Evolutionary conservation across 2,329 filamentous ascomycete species (phyloP), one percentile per base, ranked within the genome.

Genomic region (Fusarium palustre): DNA sequence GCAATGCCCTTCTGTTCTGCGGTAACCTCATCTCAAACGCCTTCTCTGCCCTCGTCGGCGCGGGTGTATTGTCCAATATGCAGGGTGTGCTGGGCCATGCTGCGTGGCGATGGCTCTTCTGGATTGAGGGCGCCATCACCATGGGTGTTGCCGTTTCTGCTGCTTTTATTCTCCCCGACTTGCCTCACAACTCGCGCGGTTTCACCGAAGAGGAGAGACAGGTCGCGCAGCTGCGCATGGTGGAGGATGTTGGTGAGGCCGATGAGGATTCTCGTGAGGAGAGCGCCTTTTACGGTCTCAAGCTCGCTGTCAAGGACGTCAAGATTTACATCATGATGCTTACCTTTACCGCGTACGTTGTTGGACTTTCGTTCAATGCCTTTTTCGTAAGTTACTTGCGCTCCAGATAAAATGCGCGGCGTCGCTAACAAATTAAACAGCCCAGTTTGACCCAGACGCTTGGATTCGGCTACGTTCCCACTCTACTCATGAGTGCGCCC

Each of bases 321-420:
- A 90, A 90, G 80, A 87, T 89, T 65, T 90, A 89, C 72, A 72
- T 90, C 63, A 86, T 90, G 85, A 89, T 88, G 83, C 57, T 90
- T 9, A 87, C 86, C 2, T 86, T 89, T 59, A 87, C 86, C 5
- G 85, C 87, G 5, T 89, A 89, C 64, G 86, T 89, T 10, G 81
- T 89, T 8, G 87, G 87, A 4, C 76, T 83, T 39, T 85, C 86
- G 0, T 88, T 88, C 76, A 88, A 88, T 67, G 85, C 85, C 41
- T 89, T 87, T 76, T 88, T 88, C 76, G 62, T 65, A 54, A 65
- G 62, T 65, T 7, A 31, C 31, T 46, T 8, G 6, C 34, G 1
- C 2, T 3, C 1, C 8, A 22, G 24, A 24, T 1, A 12, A 3
- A 52, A 36, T 11, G 34, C 3, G 18, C 5, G 6, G 4, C 31